These are phyloP conservation scores for Neurospora sp. DNA, from an alignment of 495 filamentous ascomycete genomes.

Conservation along the genomic window DNA sequence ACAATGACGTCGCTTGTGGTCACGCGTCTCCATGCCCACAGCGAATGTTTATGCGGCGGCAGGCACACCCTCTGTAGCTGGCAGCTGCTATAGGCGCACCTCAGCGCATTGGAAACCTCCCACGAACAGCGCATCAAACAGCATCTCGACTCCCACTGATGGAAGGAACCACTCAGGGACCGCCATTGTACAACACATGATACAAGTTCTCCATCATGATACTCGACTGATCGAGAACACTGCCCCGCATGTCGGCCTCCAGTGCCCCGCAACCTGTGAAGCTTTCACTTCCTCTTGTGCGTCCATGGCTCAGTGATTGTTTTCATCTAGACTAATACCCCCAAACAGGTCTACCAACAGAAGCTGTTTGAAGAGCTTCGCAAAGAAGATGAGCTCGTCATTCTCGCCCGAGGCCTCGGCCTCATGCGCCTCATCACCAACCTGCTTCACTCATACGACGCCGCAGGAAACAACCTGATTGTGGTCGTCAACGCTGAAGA, in stretches of 20 bases:
- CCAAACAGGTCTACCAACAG: slow-evolving; percentile 64
- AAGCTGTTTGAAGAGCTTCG: slow-evolving; percentile 86
- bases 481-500: slow-evolving; percentile 86
- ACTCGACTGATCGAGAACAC: neutral
- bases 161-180: neutral
- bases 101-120: neutral
- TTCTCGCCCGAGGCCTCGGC: slow-evolving; percentile 85
- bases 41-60: neutral
- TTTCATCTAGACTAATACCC: neutral
- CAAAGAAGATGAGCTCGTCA: slow-evolving; percentile 82
- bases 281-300: slow-evolving; percentile 82
- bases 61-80: neutral
- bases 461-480: slow-evolving; percentile 85
- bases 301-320: slow-evolving; percentile 5
- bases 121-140: neutral
- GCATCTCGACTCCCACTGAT: neutral
- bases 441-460: slow-evolving; percentile 92
- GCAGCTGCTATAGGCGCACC: neutral
- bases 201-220: neutral
- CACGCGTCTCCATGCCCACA: neutral
- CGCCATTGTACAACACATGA: neutral
- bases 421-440: slow-evolving; percentile 86
- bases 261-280: slow-evolving; percentile 52
- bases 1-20: neutral
- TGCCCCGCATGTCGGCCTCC: slow-evolving; percentile 17